These are phyloP conservation scores for Neurospora sp. DNA, from an alignment of 495 filamentous ascomycete species.

Conservation along the genomic window DNA sequence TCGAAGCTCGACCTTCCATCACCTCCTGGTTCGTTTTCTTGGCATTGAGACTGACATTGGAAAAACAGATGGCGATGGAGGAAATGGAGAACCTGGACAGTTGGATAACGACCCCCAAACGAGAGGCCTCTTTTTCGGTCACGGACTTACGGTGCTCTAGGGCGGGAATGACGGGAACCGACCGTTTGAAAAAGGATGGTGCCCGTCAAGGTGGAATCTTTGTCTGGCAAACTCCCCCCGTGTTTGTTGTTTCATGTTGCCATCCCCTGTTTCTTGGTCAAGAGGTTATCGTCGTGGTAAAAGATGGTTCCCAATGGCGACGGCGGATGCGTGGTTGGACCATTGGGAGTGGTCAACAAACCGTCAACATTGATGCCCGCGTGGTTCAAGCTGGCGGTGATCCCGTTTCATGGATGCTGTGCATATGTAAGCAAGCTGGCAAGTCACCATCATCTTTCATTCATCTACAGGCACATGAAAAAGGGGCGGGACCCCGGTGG, in stretches of 20 bases:
- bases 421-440: neutral
- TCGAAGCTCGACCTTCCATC: neutral
- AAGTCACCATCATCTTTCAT: neutral
- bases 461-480: neutral
- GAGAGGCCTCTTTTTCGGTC: neutral
- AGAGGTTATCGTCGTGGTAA: neutral
- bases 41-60: neutral
- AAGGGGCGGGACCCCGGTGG: neutral
- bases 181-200: neutral
- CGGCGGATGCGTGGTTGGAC: neutral
- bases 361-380: neutral
- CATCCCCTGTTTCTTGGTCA: neutral
- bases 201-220: constrained; percentile 1
- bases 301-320: neutral
- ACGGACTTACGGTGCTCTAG: neutral
- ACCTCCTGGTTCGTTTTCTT: neutral
- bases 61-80: neutral
- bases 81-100: neutral
- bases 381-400: neutral
- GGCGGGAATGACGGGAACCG: neutral
- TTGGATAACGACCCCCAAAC: neutral
- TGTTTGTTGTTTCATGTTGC: constrained; percentile 5
- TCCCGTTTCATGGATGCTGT: neutral
- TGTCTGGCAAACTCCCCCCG: constrained; percentile 3
- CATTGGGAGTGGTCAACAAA: neutral